phyloP scores from a whole-genome alignment of 2,329 filamentous ascomycete genomes.

The Neopestalotiopsis clavispora region DNA sequence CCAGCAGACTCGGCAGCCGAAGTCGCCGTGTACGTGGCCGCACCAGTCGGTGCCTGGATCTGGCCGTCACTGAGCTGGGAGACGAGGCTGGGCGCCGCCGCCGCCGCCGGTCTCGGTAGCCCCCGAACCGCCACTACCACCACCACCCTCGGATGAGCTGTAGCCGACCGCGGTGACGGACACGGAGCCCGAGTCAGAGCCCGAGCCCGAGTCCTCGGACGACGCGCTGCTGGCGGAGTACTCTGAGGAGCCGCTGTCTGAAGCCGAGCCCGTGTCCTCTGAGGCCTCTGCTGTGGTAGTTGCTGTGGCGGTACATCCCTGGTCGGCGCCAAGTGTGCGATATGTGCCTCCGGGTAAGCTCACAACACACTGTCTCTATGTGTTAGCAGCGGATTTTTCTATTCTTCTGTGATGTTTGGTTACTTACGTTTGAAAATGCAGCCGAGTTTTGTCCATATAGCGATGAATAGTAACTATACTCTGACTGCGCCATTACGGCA shows the following conservation, averaged over 20 bases:
- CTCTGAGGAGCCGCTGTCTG: not conserved
- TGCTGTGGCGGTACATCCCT: constrained; percentile 4
- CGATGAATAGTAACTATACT: not conserved
- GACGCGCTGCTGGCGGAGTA: not conserved
- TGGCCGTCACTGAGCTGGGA: not conserved
- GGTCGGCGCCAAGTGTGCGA: constrained; percentile 8
- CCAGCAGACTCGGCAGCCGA: not conserved
- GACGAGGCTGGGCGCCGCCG: not conserved
- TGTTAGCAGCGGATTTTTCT: not conserved
- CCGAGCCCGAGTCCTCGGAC: not conserved
- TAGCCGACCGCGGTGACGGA: not conserved
- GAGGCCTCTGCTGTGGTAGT: not conserved
- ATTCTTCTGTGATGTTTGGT: not conserved
- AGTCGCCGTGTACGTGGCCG: not conserved
- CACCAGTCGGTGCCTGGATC: not conserved
- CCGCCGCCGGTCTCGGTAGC: not conserved
- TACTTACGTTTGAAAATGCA: constrained; percentile 8
- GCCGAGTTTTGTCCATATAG: not conserved
- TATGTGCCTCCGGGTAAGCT: not conserved
- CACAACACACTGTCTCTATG: not conserved
- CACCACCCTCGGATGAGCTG: not conserved
- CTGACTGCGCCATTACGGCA: constrained; percentile 1
- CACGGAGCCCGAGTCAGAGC: not conserved
- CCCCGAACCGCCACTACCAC: not conserved
- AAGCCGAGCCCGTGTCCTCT: not conserved